Percentiles rank a stretch among this genome's conserved stretches.
Conservation (phyloP, 805 yeast species). For the Naumovozyma castellii region DNA sequence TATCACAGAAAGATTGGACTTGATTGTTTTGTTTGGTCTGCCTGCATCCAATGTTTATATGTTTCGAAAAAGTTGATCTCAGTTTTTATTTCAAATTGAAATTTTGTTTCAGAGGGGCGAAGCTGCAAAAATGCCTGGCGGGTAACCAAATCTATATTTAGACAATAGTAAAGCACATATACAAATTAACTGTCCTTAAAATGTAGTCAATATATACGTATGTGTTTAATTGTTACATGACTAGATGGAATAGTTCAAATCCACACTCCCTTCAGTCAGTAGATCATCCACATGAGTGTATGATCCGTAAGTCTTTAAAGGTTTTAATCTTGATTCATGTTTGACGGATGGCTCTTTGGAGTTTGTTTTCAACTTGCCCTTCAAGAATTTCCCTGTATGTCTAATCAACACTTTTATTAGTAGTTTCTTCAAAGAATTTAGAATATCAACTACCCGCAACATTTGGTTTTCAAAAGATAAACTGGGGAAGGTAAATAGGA, state of each 20-base stretch:
- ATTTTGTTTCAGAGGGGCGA: neutral
- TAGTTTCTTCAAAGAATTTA: constrained; percentile 51
- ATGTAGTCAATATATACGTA: no score
- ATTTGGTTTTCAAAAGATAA: constrained; percentile 50
- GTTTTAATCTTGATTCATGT: constrained; percentile 6
- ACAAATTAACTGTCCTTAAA: no score
- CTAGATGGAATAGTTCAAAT: neutral
- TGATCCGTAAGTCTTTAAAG: constrained; percentile 8
- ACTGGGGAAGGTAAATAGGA: constrained; percentile 56
- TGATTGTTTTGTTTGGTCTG: no score
- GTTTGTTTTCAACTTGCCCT: constrained; percentile 51
- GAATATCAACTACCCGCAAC: constrained; percentile 65
- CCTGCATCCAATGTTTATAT: no score
- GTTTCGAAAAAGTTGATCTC: no score
- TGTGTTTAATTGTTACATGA: no score
- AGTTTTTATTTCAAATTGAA: neutral
- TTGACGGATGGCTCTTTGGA: constrained; percentile 1
- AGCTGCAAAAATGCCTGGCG: neutral
- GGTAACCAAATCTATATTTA: neutral
- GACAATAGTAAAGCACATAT: no score
- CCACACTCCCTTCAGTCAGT: neutral
- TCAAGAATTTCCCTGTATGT: constrained; percentile 68
- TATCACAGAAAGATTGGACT: no score
- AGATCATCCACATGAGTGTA: constrained; percentile 4
- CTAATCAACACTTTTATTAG: constrained; percentile 47